Conservation (phyloP, 768 basidiomycete genomes). For the Boletellus ananas region DNA sequence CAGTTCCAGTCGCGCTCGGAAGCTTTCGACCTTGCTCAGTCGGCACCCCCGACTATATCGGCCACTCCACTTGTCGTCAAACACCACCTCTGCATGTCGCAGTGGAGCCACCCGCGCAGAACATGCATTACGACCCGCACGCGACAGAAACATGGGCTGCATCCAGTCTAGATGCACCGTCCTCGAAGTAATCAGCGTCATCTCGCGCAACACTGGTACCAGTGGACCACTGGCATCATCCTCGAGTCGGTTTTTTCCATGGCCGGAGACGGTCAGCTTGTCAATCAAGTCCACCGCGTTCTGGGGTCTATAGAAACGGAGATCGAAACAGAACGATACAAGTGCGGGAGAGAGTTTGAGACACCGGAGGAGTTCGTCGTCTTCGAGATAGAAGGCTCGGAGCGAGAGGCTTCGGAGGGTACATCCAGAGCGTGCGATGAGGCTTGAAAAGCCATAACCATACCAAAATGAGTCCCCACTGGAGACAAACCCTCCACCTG, state of each 20-base stretch:
- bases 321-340: conserved; percentile 9
- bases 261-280: no score
- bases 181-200: conserved; percentile 15
- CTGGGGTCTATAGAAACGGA: conserved; percentile 6
- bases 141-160: conserved; percentile 11
- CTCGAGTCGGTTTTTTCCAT: background rate
- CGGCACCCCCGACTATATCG: background rate
- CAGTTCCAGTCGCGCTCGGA: background rate
- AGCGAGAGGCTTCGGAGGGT: conserved; percentile 13
- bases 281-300: background rate
- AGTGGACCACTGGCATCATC: background rate
- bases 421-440: conserved; percentile 17
- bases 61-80: background rate
- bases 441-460: conserved; percentile 15
- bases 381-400: conserved; percentile 8
- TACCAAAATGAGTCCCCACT: no score
- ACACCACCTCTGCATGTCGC: conserved; percentile 3
- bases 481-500: no score
- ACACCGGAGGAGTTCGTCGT: conserved; percentile 18
- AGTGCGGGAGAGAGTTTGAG: conserved; percentile 12
- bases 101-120: conserved; percentile 2
- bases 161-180: conserved; percentile 9
- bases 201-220: conserved; percentile 9
- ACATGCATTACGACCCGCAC: background rate
- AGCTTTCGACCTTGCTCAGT: background rate